Base-by-base conservation (phyloP, 768 basidiomycete genomes). In the Daedaleopsis nitida region DNA sequence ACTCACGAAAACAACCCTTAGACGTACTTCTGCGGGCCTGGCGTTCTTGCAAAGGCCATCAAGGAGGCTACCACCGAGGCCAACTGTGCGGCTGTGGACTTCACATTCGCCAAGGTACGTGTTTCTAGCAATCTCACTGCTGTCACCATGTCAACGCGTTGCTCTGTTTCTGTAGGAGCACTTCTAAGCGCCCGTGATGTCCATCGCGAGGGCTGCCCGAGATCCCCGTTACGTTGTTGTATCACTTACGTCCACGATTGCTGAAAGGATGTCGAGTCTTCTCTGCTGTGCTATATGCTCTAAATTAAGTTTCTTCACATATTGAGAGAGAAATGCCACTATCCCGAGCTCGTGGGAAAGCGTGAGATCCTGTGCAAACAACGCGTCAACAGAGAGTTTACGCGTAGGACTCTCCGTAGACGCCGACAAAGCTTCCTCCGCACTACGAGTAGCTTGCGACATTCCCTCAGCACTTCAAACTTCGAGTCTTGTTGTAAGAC, bases 11-110 rank as follows among this genome's bases (percentile, higher is more conserved):
- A 57, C 38, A 37, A 58, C 23, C 27, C 43, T 24, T 55, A 90
- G 89, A 92, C 92, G 13, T 94, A 92, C 77, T 95, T 93, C 80
- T 95, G 94, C 69, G 94, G 94, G 34, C 92, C 94, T 23, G 81
- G 81, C 57, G 79, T 72, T 19, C 80, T 97, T 45, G 91, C 91
- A 21, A 89, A 88, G 70, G 77, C 84, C 13, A 86, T 97, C 76
- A 89, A 89, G 72, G 80, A 85, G 62, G 91, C 91, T 12, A 85
- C 87, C 13, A 70, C 83, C 34, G 77, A 81, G 37, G 78, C 86
- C 62, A 81, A 79, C 3, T 80, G 79, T 53, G 69, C 84, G 13
- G 75, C 78, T 38, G 83, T 96, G 48, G 75, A 86, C 49, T 95
- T 95, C 75, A 79, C 81, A 0, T 96, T 97, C 73, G 87, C 88